These are phyloP conservation scores for Inosperma sp. DNA, from an alignment of 768 basidiomycete genomes.

Conservation along the genomic window DNA sequence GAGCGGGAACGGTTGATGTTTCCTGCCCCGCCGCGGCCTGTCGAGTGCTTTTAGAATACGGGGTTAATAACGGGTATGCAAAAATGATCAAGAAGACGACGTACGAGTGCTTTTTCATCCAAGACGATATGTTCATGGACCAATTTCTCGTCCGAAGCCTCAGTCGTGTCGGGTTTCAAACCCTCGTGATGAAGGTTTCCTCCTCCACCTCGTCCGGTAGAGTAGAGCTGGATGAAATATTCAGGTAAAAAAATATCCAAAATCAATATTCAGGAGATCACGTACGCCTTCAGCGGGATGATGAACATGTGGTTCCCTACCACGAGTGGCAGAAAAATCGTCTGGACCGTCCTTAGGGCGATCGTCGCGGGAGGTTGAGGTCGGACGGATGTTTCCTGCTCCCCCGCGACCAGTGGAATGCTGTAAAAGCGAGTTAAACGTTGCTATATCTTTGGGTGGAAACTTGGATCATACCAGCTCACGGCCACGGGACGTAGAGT, in stretches of 20 bases:
- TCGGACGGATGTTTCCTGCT: conserved; percentile 56
- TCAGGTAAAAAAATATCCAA: background rate
- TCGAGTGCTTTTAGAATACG: conserved; percentile 39
- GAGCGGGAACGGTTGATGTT: conserved; percentile 60
- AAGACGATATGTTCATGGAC: conserved; percentile 33
- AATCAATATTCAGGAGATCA: background rate
- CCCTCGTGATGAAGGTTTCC: conserved; percentile 75
- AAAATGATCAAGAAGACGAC: conserved; percentile 18
- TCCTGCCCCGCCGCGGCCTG: conserved; percentile 62
- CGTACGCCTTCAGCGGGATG: conserved; percentile 27
- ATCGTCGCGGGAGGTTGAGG: conserved; percentile 43
- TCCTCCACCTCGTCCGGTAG: conserved; percentile 74
- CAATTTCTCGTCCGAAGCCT: conserved; percentile 37
- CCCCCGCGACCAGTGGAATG: conserved; percentile 66
- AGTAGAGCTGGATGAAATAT: conserved; percentile 41
- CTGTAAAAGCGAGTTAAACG: too few relatives aligned
- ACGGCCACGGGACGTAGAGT: too few relatives aligned
- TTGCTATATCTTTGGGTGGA: too few relatives aligned
- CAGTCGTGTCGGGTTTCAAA: conserved; percentile 21
- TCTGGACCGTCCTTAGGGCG: conserved; percentile 45
- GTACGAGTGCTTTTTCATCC: conserved; percentile 32
- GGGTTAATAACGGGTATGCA: background rate
- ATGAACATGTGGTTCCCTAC: conserved; percentile 49
- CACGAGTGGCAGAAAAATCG: conserved; percentile 53
- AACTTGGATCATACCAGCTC: too few relatives aligned